Base-by-base conservation (phyloP, 1,284 basidiomycete genomes). In the Cryptococcus maquisensis region DNA sequence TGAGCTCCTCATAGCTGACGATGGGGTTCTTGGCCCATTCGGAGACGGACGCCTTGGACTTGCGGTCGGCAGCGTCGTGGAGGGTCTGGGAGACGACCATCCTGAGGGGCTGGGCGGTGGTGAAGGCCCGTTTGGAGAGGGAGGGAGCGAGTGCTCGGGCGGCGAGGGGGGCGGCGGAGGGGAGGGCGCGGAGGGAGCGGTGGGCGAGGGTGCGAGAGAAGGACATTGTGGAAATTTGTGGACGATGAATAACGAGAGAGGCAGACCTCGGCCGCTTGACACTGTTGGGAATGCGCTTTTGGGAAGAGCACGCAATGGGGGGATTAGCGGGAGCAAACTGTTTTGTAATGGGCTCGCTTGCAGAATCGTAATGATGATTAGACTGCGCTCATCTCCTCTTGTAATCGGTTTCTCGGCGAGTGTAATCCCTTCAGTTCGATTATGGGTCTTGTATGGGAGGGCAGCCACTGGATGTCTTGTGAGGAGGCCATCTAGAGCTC, bases 1-100 rank as follows among this genome's bases (percentile, higher is more conserved):
- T 90, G 47, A 98, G 79, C 62, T 93, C 84, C 35, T 87, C 84
- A 71, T 96, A 98, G 0, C 81, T 81, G 50, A 97, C 77, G 28
- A 84, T 78, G 36, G 82, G 83, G 20, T 70, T 54, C 39, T 59
- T 56, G 3, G 71, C 72, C 69, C 70, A 74, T 4, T 56, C 57
- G 43, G 39, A 59, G 28, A 47, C 49, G 36, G 52, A 39, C 15
- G 52, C 43, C 28, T 5, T 32, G n/a, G 42, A n/a, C 44, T 64
- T 60, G 38, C 36, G 54, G 46, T 55, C 28, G 3, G 41, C 13
- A 36, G 52, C 42, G 28, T 56, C 48, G 42, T 49, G 55, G 28
- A 46, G 40, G 35, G 52, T 43, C n/a, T 48, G 48, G 16, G 58
- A 57, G 39, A 52, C 57, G 44, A 55, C 54, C 53, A 60, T 56